Evolutionary conservation across 805 yeast genomes (phyloP).

Genomic region (Zygoascus ofunaensis): DNA sequence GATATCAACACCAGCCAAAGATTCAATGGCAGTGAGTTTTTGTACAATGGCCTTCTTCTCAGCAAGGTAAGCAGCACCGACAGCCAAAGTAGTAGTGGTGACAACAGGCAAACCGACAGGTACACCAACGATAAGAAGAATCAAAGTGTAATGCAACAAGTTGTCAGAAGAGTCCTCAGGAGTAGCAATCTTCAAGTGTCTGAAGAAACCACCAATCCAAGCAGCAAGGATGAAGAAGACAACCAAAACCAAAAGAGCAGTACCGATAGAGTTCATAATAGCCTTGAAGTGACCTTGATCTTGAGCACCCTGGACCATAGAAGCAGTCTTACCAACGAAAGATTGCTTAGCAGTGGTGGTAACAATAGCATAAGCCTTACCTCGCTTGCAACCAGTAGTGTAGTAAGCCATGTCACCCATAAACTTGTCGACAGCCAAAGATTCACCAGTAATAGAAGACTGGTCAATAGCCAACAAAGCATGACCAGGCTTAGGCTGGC

Average conservation of each 20-base stretch:
- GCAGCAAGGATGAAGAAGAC: constrained; percentile 75
- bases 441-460: constrained; percentile 97
- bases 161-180: constrained; percentile 29
- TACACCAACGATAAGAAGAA: constrained; percentile 94
- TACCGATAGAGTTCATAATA: constrained; percentile 95
- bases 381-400: constrained; percentile 91
- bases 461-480: constrained; percentile 75
- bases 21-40: constrained; percentile 92
- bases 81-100: constrained; percentile 98
- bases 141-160: constrained; percentile 85
- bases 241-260: constrained; percentile 79
- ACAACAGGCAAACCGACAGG: constrained; percentile 99
- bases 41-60: constrained; percentile 96
- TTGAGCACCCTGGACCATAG: constrained; percentile 90
- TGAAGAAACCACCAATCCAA: constrained; percentile 94
- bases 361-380: constrained; percentile 90
- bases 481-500: constrained; percentile 74
- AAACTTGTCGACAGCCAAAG: constrained; percentile 89
- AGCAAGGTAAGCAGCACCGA: constrained; percentile 98
- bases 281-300: constrained; percentile 98
- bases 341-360: constrained; percentile 92
- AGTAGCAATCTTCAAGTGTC: constrained; percentile 79
- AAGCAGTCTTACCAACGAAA: constrained; percentile 96
- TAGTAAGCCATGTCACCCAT: constrained; percentile 86
- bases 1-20: constrained; percentile 95